A percentile compares a stretch with the other conserved stretches of the same genome.
These are phyloP conservation scores for Quaeritorhiza haematococci DNA, from an alignment of 371 early-diverging fungal species.

Conservation along the genomic window DNA sequence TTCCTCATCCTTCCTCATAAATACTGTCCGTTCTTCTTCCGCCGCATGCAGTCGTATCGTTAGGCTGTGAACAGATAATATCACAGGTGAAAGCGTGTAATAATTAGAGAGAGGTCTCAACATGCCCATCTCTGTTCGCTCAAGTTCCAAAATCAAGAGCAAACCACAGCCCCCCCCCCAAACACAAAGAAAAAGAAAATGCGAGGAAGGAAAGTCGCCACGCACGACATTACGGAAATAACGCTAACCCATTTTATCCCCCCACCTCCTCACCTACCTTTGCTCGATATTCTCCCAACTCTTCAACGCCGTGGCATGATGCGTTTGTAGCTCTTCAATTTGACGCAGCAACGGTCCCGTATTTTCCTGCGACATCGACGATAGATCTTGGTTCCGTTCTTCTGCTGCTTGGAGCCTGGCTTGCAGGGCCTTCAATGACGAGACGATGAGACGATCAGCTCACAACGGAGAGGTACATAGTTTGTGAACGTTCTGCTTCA, in stretches of 20 bases:
- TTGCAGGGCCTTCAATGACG: slow-evolving; percentile 57
- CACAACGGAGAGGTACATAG: too few relatives aligned
- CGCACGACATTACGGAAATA: too few relatives aligned
- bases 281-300: slow-evolving; percentile 66
- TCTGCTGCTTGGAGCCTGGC: slow-evolving; percentile 55
- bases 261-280: slow-evolving; percentile 35
- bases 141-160: too few relatives aligned
- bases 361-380: slow-evolving; percentile 43
- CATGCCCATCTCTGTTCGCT: too few relatives aligned
- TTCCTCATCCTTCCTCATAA: slow-evolving; percentile 26
- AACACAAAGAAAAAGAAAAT: slow-evolving; percentile 1
- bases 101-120: too few relatives aligned
- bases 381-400: slow-evolving; percentile 54
- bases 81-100: too few relatives aligned
- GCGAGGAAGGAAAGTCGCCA: too few relatives aligned
- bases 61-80: slow-evolving; percentile 38
- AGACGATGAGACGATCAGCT: too few relatives aligned
- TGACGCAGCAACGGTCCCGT: slow-evolving; percentile 61
- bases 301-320: slow-evolving; percentile 49
- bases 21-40: slow-evolving; percentile 34
- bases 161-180: too few relatives aligned
- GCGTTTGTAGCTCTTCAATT: slow-evolving; percentile 63
- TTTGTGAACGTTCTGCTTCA: neutral
- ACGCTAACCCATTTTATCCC: too few relatives aligned
- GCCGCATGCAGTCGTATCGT: slow-evolving; percentile 43